A percentile compares a stretch with the other conserved stretches of the same genome.
phyloP scores from a whole-genome alignment of 495 filamentous ascomycete species.

The Chaetomium cochliodes region DNA sequence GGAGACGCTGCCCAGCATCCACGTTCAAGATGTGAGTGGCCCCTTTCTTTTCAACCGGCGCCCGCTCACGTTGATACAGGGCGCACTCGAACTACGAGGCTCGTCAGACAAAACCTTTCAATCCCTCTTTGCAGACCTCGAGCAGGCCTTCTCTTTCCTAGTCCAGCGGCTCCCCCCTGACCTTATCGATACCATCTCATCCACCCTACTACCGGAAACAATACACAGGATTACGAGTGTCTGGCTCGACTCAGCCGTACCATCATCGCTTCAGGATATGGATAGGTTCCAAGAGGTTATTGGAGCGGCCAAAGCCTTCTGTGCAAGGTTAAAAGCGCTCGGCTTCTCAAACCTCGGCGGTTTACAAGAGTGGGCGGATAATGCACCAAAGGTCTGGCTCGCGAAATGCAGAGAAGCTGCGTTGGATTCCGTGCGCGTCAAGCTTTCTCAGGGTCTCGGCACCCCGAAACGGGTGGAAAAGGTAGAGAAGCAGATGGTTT shows the following conservation, averaged over 20 bases:
- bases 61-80: constrained; percentile 36
- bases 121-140: constrained; percentile 59
- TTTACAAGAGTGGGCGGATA: constrained; percentile 75
- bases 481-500: constrained; percentile 77
- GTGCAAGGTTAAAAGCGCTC: constrained; percentile 56
- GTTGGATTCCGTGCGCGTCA: constrained; percentile 67
- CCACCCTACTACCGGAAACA: constrained; percentile 64
- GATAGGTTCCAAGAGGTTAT: constrained; percentile 65
- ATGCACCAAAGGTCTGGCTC: constrained; percentile 79
- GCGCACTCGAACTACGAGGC: constrained; percentile 34
- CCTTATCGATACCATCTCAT: constrained; percentile 60
- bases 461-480: constrained; percentile 68
- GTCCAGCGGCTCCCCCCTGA: constrained; percentile 61
- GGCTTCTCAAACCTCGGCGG: constrained; percentile 67
- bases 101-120: constrained; percentile 42
- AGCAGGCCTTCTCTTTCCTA: constrained; percentile 63
- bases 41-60: background rate
- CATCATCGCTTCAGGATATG: constrained; percentile 67
- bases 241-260: constrained; percentile 76
- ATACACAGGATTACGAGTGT: constrained; percentile 62
- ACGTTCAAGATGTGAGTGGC: constrained; percentile 43
- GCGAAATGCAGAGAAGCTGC: constrained; percentile 76
- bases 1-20: constrained; percentile 35
- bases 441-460: constrained; percentile 63
- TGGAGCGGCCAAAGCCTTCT: constrained; percentile 60